Conservation (phyloP, 192 early-diverging fungal species). For the Podila clonocystis region DNA sequence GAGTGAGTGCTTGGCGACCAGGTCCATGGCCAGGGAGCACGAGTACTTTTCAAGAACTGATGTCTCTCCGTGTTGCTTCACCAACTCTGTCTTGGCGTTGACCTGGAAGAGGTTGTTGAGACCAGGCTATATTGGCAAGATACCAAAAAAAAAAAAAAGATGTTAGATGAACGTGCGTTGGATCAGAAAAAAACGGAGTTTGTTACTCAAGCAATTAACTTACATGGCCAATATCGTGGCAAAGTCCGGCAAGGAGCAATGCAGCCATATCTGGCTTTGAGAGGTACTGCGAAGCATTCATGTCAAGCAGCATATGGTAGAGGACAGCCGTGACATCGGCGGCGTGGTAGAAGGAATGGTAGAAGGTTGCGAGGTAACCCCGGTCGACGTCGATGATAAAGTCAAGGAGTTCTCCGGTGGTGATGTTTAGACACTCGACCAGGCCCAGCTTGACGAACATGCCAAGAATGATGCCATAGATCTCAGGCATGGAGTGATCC, state of each 20-base stretch:
- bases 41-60: conserved; percentile 92
- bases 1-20: conserved; percentile 79
- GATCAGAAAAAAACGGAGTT: neutral
- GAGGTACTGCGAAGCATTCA: conserved; percentile 74
- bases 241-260: conserved; percentile 84
- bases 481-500: conserved; percentile 73
- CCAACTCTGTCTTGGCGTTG: conserved; percentile 83
- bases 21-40: conserved; percentile 76
- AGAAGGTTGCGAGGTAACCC: conserved; percentile 87
- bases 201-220: conserved; percentile 15
- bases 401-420: conserved; percentile 76
- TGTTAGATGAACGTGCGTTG: neutral
- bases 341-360: conserved; percentile 94
- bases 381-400: conserved; percentile 86
- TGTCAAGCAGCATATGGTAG: conserved; percentile 78
- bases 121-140: conserved; percentile 72
- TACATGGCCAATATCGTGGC: conserved; percentile 92
- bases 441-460: conserved; percentile 78
- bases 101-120: conserved; percentile 93
- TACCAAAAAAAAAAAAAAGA: conserved; percentile 3
- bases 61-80: conserved; percentile 74
- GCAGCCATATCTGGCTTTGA: conserved; percentile 77
- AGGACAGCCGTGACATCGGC: conserved; percentile 89
- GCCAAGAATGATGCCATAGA: conserved; percentile 86
- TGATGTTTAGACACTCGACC: conserved; percentile 64